Percentiles rank a stretch among this genome's conserved stretches.
phyloP scores from a whole-genome alignment of 805 yeast genomes.

The Candida khao-thaluensis region DNA sequence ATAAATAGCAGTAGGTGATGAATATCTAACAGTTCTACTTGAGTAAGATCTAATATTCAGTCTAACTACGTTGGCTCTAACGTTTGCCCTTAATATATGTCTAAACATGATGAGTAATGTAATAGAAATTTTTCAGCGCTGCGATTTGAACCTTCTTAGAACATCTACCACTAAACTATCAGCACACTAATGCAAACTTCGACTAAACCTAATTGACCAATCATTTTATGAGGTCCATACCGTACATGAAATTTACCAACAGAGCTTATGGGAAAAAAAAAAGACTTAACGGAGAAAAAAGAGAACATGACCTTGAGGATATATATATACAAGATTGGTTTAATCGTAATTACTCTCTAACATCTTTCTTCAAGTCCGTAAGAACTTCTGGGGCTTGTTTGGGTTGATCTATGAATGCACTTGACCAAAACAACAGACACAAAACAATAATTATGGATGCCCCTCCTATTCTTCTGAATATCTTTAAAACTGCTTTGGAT shows the following conservation, averaged over 20 bases:
- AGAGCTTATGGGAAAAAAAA: too few relatives aligned
- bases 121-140: constrained; percentile 4
- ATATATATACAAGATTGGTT: background rate
- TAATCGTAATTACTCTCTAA: too few relatives aligned
- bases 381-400: constrained; percentile 4
- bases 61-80: constrained; percentile 5
- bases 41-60: constrained; percentile 2
- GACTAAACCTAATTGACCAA: too few relatives aligned
- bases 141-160: too few relatives aligned
- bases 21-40: background rate
- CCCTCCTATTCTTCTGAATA: constrained; percentile 24
- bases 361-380: constrained; percentile 23
- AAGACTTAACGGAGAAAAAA: too few relatives aligned
- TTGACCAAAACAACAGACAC: constrained; percentile 28
- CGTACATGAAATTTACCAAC: too few relatives aligned
- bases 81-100: constrained; percentile 1
- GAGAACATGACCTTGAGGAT: too few relatives aligned
- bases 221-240: too few relatives aligned
- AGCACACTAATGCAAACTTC: background rate
- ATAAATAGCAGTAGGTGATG: constrained; percentile 1
- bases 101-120: constrained; percentile 8
- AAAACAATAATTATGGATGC: constrained; percentile 27
- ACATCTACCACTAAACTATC: too few relatives aligned
- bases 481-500: constrained; percentile 27
- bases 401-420: constrained; percentile 19